Percentiles rank a stretch among this genome's conserved stretches.
These are phyloP conservation scores for Tulasnella sp. DNA, from an alignment of 768 basidiomycete genomes.

Conservation along the genomic window DNA sequence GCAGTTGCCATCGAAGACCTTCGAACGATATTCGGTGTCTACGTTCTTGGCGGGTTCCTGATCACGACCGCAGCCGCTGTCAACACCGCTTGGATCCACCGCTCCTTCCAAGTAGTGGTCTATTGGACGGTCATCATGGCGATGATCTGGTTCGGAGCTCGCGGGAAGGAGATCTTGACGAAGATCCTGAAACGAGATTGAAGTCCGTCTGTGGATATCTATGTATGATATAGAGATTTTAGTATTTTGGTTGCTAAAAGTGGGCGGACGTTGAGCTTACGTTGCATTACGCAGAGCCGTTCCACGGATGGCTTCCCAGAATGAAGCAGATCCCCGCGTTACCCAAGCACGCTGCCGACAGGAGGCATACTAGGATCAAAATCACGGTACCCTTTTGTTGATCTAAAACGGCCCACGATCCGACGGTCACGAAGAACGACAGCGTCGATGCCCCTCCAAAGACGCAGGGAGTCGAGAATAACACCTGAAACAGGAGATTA, in stretches of 20 bases:
- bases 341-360: background rate
- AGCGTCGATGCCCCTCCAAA: background rate
- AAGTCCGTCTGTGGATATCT: background rate
- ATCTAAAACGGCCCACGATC: background rate
- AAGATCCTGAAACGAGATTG: background rate
- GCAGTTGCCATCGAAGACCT: background rate
- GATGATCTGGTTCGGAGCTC: slow-evolving; percentile 14
- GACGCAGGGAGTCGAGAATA: background rate
- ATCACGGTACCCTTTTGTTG: background rate
- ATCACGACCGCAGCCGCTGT: slow-evolving; percentile 12
- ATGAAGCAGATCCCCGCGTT: background rate
- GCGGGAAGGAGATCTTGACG: background rate
- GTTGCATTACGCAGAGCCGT: background rate
- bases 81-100: slow-evolving; percentile 11
- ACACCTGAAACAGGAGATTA: background rate
- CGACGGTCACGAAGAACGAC: background rate
- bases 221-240: background rate
- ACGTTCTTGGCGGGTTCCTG: slow-evolving; percentile 10
- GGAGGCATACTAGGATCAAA: background rate
- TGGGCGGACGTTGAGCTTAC: background rate
- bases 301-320: background rate
- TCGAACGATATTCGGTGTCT: slow-evolving; percentile 7
- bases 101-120: slow-evolving; percentile 13
- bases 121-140: slow-evolving; percentile 16
- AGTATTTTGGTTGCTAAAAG: too few species aligned